A percentile compares a stretch with the other conserved stretches of the same genome.
phyloP scores from a whole-genome alignment of 1,139 yeast genomes.

The Debaryomyces nepalensis region DNA sequence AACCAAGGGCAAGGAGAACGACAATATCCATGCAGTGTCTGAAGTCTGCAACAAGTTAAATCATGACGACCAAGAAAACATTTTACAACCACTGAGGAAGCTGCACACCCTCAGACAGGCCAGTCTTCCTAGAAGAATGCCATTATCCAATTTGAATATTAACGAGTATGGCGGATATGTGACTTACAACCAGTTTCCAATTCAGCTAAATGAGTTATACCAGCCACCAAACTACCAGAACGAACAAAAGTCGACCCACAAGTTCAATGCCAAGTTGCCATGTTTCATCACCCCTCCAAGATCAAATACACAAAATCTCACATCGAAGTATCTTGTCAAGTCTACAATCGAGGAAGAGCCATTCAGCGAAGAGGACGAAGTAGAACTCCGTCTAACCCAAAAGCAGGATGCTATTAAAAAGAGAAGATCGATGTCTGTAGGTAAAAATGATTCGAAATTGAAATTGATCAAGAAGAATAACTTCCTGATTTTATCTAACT shows the following conservation, averaged over 20 bases:
- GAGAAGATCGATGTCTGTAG: slow-evolving; percentile 44
- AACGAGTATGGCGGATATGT: slow-evolving; percentile 42
- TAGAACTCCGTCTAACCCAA: slow-evolving; percentile 7
- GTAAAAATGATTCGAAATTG: slow-evolving; percentile 43
- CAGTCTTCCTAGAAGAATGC: slow-evolving; percentile 26
- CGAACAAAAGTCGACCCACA: slow-evolving; percentile 41
- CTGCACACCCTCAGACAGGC: slow-evolving; percentile 18
- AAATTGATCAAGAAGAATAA: slow-evolving; percentile 39
- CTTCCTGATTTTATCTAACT: slow-evolving; percentile 26
- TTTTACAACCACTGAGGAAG: slow-evolving; percentile 44
- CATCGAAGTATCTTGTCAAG: slow-evolving; percentile 30
- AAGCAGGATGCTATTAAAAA: slow-evolving; percentile 23
- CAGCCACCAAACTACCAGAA: slow-evolving; percentile 39
- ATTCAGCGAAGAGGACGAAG: slow-evolving; percentile 34
- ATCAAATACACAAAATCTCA: slow-evolving; percentile 12
- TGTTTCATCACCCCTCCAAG: slow-evolving; percentile 42
- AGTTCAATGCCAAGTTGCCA: slow-evolving; percentile 35
- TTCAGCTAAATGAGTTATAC: slow-evolving; percentile 35
- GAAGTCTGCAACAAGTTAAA: slow-evolving; percentile 26
- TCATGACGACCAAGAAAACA: slow-evolving; percentile 50
- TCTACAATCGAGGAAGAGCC: slow-evolving; percentile 25
- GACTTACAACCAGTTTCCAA: slow-evolving; percentile 16
- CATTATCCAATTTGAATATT: slow-evolving; percentile 39
- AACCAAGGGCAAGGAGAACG: slow-evolving; percentile 10
- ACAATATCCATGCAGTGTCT: neutral